Evolutionary conservation across 768 basidiomycete genomes (phyloP), one percentile per base, ranked within the genome.

Genomic region (Trametes maxima): DNA sequence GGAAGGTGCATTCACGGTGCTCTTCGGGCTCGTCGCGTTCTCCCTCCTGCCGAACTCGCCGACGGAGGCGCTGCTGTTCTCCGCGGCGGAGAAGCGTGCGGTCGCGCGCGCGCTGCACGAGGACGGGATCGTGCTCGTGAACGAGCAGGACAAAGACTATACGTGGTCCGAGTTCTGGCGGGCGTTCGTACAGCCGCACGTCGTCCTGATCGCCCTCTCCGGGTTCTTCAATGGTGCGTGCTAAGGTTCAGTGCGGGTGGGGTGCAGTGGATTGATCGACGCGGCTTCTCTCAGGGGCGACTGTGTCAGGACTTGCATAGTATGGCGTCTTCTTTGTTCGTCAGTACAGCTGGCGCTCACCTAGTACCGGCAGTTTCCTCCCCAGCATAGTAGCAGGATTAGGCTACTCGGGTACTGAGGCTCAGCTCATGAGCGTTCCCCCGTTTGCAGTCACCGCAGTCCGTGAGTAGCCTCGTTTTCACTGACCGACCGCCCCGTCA

Each of bases 1-100:
- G 57, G 83, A 90, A 72, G 89, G 89, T 0, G 71, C 80, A 2
- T 84, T 90, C 70, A 88, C 87, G 0, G 73, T 83, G 55, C 46
- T 81, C 5, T 82, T 87, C 60, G 90, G 88, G 8, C 40, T 82
- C 5, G 33, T 70, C 2, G 77, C 82, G 0, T 87, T 78, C 76
- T 75, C 79, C 64, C 58, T 87, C 74, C 85, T 45, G 81, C 86
- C 10, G 67, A 42, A 53, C 13, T 12, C 42, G 2, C 61, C 61
- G 7, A 57, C 50, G 0, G 17, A 36, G 1, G 49, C 53, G 5
- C 22, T 33, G 14, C 62, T 66, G 54, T 57, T 68, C 22, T 54
- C 60, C n/a, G 49, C 44, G 14, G 60, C 48, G 36, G 65, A 68
- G 54, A 62, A 55, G 25, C 33, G n/a, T 8, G 45, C 46, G n/a